A percentile compares a stretch with the other conserved stretches of the same genome.
phyloP scores from a whole-genome alignment of 139 green algal species.

The Tetradesmus obliquus region DNA sequence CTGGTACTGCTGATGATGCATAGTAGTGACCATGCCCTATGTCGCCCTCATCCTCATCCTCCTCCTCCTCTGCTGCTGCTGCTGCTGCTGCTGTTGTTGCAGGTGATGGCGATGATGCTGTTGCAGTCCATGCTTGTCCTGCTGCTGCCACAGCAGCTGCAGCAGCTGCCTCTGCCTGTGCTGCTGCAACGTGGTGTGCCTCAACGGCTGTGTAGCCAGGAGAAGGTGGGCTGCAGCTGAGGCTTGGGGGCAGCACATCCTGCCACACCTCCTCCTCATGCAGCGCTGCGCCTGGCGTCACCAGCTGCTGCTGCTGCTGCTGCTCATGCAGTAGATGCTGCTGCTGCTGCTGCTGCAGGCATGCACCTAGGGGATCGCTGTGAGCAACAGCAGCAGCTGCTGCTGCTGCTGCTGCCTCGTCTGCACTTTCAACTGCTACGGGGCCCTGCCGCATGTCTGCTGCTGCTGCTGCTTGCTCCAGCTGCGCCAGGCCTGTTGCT shows the following conservation, averaged over 20 bases:
- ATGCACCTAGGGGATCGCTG: not conserved
- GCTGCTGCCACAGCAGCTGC: not conserved
- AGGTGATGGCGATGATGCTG: too few relatives aligned
- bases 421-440: not conserved
- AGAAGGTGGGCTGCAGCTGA: conserved; percentile 7
- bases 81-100: not conserved
- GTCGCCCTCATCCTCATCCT: not conserved
- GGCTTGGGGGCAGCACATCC: conserved; percentile 21
- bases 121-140: too few relatives aligned
- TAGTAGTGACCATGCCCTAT: not conserved
- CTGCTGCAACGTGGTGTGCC: not conserved
- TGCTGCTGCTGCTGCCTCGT: not conserved
- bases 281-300: not conserved
- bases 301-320: conserved; percentile 19
- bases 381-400: not conserved
- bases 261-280: conserved; percentile 19
- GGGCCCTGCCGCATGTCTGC: not conserved
- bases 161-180: not conserved
- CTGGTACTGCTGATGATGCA: not conserved
- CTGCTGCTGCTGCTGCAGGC: not conserved
- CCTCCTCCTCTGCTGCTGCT: not conserved
- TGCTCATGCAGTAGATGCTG: not conserved
- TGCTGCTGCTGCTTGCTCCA: not conserved
- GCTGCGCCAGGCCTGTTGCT: not conserved
- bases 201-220: conserved; percentile 19